phyloP scores from a whole-genome alignment of 306 rosid species.

The Rosa chinensis region DNA sequence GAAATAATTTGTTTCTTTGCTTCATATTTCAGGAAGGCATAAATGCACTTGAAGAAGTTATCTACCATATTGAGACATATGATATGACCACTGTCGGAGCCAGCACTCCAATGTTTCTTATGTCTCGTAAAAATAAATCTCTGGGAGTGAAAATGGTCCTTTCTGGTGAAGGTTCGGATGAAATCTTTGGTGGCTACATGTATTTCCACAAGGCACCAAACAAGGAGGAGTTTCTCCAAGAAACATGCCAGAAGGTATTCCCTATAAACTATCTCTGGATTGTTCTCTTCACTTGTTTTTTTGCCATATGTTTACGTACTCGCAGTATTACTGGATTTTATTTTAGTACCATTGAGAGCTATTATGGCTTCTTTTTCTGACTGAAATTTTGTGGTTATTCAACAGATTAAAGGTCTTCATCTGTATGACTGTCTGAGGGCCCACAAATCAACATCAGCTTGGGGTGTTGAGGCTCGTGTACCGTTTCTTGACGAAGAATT shows the following conservation, averaged over 20 bases:
- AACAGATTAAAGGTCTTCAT: slow-evolving; percentile 91
- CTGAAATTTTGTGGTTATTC: slow-evolving; percentile 22
- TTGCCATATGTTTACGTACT: slow-evolving; percentile 12
- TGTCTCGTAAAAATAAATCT: slow-evolving; percentile 96
- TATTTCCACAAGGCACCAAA: slow-evolving; percentile 98
- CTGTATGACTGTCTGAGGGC: slow-evolving; percentile 51
- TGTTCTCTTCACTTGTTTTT: slow-evolving; percentile 16
- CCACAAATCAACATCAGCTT: too few species aligned
- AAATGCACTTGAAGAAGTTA: slow-evolving; percentile 97
- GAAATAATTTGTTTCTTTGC: slow-evolving; percentile 17
- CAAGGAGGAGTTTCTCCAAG: slow-evolving; percentile 81
- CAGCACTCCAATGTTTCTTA: slow-evolving; percentile 97
- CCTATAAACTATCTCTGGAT: not conserved
- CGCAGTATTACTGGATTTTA: slow-evolving; percentile 1
- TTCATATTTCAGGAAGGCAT: slow-evolving; percentile 78
- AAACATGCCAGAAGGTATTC: slow-evolving; percentile 86
- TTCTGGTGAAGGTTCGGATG: slow-evolving; percentile 99
- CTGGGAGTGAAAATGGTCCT: slow-evolving; percentile 99
- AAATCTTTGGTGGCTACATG: slow-evolving; percentile 94
- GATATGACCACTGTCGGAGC: slow-evolving; percentile 97
- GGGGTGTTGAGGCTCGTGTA: too few species aligned
- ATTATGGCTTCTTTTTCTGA: slow-evolving; percentile 18
- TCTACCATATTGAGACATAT: slow-evolving; percentile 91
- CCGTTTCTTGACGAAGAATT: too few species aligned
- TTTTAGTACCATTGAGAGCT: not conserved